Evolutionary conservation across 805 yeast genomes (phyloP), one percentile per base, ranked within the genome.

Genomic region (Metschnikowia lachancei): DNA sequence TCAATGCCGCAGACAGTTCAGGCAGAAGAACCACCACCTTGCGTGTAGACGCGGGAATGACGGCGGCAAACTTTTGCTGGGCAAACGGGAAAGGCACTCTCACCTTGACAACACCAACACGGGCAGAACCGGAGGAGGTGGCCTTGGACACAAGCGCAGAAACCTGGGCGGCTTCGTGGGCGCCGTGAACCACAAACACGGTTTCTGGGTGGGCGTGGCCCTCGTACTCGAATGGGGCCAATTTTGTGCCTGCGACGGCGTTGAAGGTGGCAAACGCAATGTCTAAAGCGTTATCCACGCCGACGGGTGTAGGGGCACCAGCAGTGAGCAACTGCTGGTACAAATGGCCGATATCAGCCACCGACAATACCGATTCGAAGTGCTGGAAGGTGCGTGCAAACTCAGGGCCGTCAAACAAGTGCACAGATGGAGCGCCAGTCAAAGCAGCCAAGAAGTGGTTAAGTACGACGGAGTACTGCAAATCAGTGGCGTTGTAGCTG

Each of bases 81-180:
- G 83, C 80, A 66, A 90, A 89, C 11, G 97, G 97, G 43, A 83
- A 69, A 45, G 95, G 92, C 36, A 87, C 80, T 66, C 96, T 80
- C 41, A 83, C 78, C 45, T 83, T 76, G 46, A 91, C 65, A 41
- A 84, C 78, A 53, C 90, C 95, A 42, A 80, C 76, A 8, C 43
- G 45, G n/a, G 53, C 43, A n/a, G 71, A 65, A 9, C 33, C 33
- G 14, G 62, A 51, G 41, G 65, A 63, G 3, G 61, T 47, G 17
- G 65, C 62, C 17, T 61, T 60, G 29, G 61, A 53, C 39, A 83
- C 69, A 24, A 76, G 72, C 22, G 69, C 64, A 39, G 77, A 57
- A 34, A 87, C 74, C 46, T 80, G 66, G 45, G 80, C 71, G 14
- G 85, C 69, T 62, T 85, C 90, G 36, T 76, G 66, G 34, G 94